These are phyloP conservation scores for Clavariopsis aquatica DNA, from an alignment of 495 filamentous ascomycete species.

Conservation along the genomic window DNA sequence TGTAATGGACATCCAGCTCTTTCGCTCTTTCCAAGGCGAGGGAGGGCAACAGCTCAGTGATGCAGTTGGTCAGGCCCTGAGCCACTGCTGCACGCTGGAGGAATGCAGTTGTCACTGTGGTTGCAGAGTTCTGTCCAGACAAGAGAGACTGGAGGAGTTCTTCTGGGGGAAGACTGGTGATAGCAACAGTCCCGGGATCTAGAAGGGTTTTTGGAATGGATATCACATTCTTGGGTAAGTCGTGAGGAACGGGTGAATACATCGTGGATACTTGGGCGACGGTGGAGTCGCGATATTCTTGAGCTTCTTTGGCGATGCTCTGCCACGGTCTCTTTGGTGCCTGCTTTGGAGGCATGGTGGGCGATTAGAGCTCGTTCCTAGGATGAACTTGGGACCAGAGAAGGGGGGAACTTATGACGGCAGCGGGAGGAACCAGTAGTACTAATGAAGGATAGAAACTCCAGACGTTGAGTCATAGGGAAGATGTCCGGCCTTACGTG, in stretches of 20 bases:
- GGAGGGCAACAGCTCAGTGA: slow-evolving; percentile 65
- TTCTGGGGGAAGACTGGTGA: slow-evolving; percentile 53
- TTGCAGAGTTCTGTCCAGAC: slow-evolving; percentile 48
- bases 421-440: too few relatives aligned
- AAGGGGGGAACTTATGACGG: too few relatives aligned
- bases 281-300: slow-evolving; percentile 50
- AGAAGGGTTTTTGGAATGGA: slow-evolving; percentile 49
- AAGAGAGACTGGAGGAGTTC: slow-evolving; percentile 51
- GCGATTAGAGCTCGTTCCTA: too few relatives aligned
- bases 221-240: slow-evolving; percentile 49
- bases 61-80: slow-evolving; percentile 61
- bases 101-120: slow-evolving; percentile 58
- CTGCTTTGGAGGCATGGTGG: slow-evolving; percentile 10
- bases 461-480: too few relatives aligned
- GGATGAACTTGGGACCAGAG: not conserved
- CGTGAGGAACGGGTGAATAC: slow-evolving; percentile 39
- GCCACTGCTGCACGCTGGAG: slow-evolving; percentile 61
- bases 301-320: slow-evolving; percentile 51
- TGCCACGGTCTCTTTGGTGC: slow-evolving; percentile 46
- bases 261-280: slow-evolving; percentile 46
- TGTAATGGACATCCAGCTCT: slow-evolving; percentile 43
- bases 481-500: too few relatives aligned
- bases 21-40: slow-evolving; percentile 43
- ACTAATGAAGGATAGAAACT: too few relatives aligned
- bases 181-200: slow-evolving; percentile 48